These are phyloP conservation scores for Cichorium intybus DNA, from an alignment of 140 eudicot species.

Conservation along the genomic window DNA sequence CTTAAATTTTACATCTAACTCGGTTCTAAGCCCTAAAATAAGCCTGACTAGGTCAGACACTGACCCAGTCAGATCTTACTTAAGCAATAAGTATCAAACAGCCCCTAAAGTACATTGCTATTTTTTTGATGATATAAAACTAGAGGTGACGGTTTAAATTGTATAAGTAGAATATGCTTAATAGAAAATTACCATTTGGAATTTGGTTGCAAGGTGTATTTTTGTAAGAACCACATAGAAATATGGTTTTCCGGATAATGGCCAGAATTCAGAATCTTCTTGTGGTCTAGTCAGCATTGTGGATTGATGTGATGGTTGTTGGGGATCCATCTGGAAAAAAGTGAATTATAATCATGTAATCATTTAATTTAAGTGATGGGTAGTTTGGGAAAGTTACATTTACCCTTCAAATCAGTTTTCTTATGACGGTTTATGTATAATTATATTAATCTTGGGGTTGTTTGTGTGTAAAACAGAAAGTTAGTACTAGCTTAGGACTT, in stretches of 20 bases:
- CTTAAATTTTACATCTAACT: too few relatives aligned
- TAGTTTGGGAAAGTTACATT: background rate
- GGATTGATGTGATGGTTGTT: background rate
- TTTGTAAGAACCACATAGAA: conserved; percentile 21
- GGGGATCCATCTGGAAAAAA: conserved; percentile 10
- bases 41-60: too few relatives aligned
- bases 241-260: conserved; percentile 36
- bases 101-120: too few relatives aligned
- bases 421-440: too few relatives aligned
- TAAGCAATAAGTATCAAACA: too few relatives aligned
- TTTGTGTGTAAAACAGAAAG: background rate
- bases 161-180: background rate
- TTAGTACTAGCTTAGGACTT: background rate
- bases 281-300: background rate
- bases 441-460: too few relatives aligned
- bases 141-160: background rate
- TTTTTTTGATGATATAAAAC: too few relatives aligned
- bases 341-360: background rate
- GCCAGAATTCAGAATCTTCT: conserved; percentile 28
- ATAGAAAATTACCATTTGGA: conserved; percentile 29
- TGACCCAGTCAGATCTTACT: too few relatives aligned
- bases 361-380: too few relatives aligned
- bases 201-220: conserved; percentile 12
- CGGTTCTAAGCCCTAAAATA: too few relatives aligned
- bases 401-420: background rate